Evolutionary conservation across 192 early-diverging fungal species (phyloP), one percentile per base, ranked within the genome.

Genomic region (Glomus cerebriforme): DNA sequence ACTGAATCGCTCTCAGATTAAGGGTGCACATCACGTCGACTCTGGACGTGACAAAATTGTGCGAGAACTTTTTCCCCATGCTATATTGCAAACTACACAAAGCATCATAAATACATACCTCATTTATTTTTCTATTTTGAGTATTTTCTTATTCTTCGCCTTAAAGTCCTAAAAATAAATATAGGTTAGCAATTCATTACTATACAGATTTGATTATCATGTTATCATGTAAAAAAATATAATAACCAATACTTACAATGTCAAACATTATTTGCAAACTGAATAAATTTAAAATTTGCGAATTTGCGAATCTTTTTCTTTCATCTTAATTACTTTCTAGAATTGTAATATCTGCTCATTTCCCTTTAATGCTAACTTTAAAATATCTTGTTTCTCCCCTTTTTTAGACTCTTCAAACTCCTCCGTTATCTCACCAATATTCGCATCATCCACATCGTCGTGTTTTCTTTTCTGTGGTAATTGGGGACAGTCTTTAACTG

Each of bases 11-110:
- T 74, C 73, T 35, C 73, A 58, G 73, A 60, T 27, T 72, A 47
- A 72, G 29, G 64, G 19, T 67, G 64, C 76, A 49, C 47, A 78
- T 12, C 66, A 78, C 47, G 62, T 29, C 62, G 76, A 68, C 65
- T 78, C 22, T 22, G 62, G 59, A 43, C 26, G 26, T 70, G 68
- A 70, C n/a, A 9, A 22, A 12, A 45, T 43, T 54, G 47, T 24
- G 76, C 34, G 59, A 75, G 59, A 75, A 75, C 74, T 75, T 75
- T 27, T 75, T n/a, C 59, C n/a, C 32, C 19, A 60, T 75, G 60
- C 58, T 13, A 75, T 12, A 75, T 17, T 75, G 34, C 34, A 32
- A 70, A 49, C 37, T 73, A 27, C 32, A 70, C 39, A 70, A 47
- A 45, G 19, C n/a, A 70, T 70, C 39, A 70, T 8, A 49, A 24